Percentiles rank a stretch among this genome's conserved stretches.
Evolutionary conservation across 208 protist species (phyloP).

Genomic region (Crithidia acanthocephali): DNA sequence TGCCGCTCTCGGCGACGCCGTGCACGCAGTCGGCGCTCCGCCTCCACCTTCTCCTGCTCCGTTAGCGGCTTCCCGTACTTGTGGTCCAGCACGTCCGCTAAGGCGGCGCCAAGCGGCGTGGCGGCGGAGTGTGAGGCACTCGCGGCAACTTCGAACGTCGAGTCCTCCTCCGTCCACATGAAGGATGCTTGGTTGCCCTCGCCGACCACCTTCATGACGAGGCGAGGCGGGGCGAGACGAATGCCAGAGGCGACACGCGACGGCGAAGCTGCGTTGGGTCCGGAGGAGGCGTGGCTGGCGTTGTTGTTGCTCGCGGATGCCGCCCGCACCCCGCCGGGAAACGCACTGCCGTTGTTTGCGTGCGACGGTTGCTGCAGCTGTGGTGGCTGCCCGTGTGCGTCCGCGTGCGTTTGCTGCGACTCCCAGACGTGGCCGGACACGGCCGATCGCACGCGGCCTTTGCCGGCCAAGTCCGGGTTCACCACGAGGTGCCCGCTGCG

Average conservation of each 20-base stretch:
- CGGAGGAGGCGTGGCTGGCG: conserved; percentile 2
- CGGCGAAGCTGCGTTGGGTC: background rate
- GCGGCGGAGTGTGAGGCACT: background rate
- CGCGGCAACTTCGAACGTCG: background rate
- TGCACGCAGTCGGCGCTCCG: conserved; percentile 36
- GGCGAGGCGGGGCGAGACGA: background rate
- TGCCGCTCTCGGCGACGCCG: conserved; percentile 19
- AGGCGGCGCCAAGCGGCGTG: background rate
- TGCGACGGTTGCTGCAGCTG: background rate
- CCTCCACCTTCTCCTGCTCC: conserved; percentile 33
- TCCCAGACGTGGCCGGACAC: conserved; percentile 43
- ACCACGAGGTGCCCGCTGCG: conserved; percentile 54
- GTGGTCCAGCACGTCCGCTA: conserved; percentile 36
- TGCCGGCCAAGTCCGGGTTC: conserved; percentile 16
- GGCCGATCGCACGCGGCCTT: conserved; percentile 41
- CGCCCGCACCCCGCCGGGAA: background rate
- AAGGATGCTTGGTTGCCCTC: conserved; percentile 11
- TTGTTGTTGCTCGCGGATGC: background rate
- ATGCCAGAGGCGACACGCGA: background rate
- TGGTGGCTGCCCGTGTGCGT: background rate
- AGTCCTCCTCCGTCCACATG: conserved; percentile 14
- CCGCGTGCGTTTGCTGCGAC: background rate
- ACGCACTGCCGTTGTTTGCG: background rate
- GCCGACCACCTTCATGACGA: conserved; percentile 15
- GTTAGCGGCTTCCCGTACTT: conserved; percentile 50